Evolutionary conservation across 106 monocot genomes (phyloP).

Genomic region (Allium fistulosum): DNA sequence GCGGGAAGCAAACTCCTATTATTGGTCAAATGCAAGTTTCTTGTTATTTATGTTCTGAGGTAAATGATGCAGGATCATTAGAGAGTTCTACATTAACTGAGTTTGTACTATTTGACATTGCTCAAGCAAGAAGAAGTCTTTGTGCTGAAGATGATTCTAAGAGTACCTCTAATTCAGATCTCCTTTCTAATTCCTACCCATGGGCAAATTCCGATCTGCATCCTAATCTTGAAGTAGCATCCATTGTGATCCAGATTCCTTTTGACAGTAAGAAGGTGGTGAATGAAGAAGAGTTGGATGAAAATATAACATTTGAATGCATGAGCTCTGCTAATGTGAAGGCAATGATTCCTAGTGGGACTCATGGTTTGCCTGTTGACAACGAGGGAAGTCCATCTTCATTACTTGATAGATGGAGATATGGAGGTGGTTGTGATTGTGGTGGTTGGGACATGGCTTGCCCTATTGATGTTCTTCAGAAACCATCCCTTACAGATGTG

Average conservation of each 20-base stretch:
- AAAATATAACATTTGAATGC: background rate
- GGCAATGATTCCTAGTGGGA: slow-evolving; percentile 49
- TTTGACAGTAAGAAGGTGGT: slow-evolving; percentile 24
- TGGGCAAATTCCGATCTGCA: slow-evolving; percentile 35
- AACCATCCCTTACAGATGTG: slow-evolving; percentile 3
- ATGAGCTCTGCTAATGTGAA: slow-evolving; percentile 25
- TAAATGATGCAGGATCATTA: slow-evolving; percentile 31
- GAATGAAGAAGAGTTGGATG: background rate
- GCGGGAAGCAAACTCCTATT: slow-evolving; percentile 21
- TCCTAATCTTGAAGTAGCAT: slow-evolving; percentile 59
- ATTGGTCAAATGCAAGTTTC: slow-evolving; percentile 92
- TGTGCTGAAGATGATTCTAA: slow-evolving; percentile 12
- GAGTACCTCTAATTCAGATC: slow-evolving; percentile 15
- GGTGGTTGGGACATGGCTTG: slow-evolving; percentile 99
- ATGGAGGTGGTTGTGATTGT: slow-evolving; percentile 86
- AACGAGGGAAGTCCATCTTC: slow-evolving; percentile 64
- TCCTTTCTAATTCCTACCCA: slow-evolving; percentile 31
- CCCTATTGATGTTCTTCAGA: slow-evolving; percentile 62
- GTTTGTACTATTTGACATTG: slow-evolving; percentile 72
- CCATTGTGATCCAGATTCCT: slow-evolving; percentile 57
- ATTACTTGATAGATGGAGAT: slow-evolving; percentile 84
- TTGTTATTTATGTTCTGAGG: slow-evolving; percentile 69
- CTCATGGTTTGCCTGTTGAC: slow-evolving; percentile 56
- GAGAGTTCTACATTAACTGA: slow-evolving; percentile 57
- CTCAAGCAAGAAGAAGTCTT: slow-evolving; percentile 48